Evolutionary conservation across 495 filamentous ascomycete species (phyloP).

Genomic region (Bombardia bombarda): DNA sequence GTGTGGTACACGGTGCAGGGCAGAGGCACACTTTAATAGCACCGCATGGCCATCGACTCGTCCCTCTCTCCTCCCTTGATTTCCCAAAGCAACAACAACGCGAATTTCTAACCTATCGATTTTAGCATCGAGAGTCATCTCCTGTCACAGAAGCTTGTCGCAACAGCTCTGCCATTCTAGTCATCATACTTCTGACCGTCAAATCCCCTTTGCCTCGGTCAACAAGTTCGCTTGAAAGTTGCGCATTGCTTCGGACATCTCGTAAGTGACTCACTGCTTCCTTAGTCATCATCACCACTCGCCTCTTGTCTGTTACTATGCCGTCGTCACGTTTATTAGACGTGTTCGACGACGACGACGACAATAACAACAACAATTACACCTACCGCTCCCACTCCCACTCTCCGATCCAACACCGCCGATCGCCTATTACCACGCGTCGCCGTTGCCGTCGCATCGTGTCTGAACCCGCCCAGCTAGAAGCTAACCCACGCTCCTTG

Average conservation of each 20-base stretch:
- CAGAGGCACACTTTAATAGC: slow-evolving; percentile 11
- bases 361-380: no score
- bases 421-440: background rate
- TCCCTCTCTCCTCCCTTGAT: slow-evolving; percentile 22
- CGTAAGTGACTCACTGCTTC: slow-evolving; percentile 39
- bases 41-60: slow-evolving; percentile 9
- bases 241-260: slow-evolving; percentile 21
- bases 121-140: slow-evolving; percentile 40
- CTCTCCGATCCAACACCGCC: background rate
- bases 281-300: background rate
- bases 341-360: no score
- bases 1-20: background rate
- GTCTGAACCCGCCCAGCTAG: slow-evolving; percentile 5
- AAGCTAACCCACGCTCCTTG: slow-evolving; percentile 14
- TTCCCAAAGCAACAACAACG: slow-evolving; percentile 38
- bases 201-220: slow-evolving; percentile 29
- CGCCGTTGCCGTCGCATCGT: slow-evolving; percentile 14
- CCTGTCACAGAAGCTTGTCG: slow-evolving; percentile 48
- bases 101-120: slow-evolving; percentile 29
- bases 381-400: no score
- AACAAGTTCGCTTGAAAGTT: slow-evolving; percentile 25
- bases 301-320: background rate
- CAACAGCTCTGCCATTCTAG: slow-evolving; percentile 39
- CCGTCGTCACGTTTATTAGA: no score
- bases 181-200: slow-evolving; percentile 25